Evolutionary conservation across 139 green algal genomes (phyloP), one percentile per base, ranked within the genome.

Genomic region (Chlorella sp.): DNA sequence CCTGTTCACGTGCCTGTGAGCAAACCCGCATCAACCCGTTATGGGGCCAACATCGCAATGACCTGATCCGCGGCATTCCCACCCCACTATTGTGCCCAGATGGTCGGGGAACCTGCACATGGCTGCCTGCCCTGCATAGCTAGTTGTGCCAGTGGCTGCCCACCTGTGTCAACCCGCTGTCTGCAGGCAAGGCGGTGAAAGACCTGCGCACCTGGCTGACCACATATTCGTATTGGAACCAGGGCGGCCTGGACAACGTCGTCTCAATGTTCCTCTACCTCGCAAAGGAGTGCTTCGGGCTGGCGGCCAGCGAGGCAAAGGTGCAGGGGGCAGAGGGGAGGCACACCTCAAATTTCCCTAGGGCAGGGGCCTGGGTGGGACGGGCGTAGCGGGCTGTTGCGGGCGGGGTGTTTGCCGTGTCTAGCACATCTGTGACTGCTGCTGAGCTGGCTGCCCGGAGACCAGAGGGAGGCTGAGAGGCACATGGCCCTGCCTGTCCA

Each of bases 151-250:
- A n/a, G n/a, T n/a, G 9, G 48, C 48, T 57, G 48, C 48, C 48
- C 48, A 57, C 48, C 48, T 57, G 48, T 57, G 48, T 57, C 48
- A 36, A 21, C 30, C 28, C 32, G 53, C 14, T 77, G 4, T 66
- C 1, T 89, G 82, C 91, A 94, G 96, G 96, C 36, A 90, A 97
- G 87, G 98, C 99, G 88, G 98, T 95, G 2, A 89, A 91, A 34
- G 98, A 99, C 90, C 93, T 99, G 86, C 93, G 94, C 69, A 97
- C 95, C 87, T 99, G 98, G 98, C 96, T 99, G 34, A 99, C 96
- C 3, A 91, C 98, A 21, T 99, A 98, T 86, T 81, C 89, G 40
- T 99, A 99, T 95, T 99, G 97, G 97, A 99, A 99, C 92, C 96
- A 99, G 91, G 96, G 95, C 32, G 96, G 96, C 57, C 61, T 92